A percentile compares a stretch with the other conserved stretches of the same genome.
Conservation (phyloP, 2,329 filamentous ascomycete genomes). For the Ophiostoma ips region DNA sequence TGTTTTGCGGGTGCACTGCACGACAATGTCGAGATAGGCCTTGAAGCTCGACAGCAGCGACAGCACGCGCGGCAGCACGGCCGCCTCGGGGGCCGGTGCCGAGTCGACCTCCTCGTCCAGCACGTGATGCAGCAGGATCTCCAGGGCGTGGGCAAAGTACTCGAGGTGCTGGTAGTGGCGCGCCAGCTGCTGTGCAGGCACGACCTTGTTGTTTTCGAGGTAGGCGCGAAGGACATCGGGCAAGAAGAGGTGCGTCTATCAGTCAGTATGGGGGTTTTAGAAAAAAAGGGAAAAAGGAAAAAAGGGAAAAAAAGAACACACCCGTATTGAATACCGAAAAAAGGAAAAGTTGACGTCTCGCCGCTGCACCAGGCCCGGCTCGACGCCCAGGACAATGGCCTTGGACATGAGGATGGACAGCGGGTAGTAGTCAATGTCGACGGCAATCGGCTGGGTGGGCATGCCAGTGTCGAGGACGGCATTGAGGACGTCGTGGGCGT, state of each 20-base stretch:
- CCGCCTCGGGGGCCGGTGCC: conserved; percentile 45
- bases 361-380: conserved; percentile 85
- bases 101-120: conserved; percentile 80
- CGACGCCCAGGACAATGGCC: conserved; percentile 78
- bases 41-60: conserved; percentile 58
- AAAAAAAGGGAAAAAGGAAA: not conserved
- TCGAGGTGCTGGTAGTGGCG: conserved; percentile 75
- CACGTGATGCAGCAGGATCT: conserved; percentile 83
- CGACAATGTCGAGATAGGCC: conserved; percentile 84
- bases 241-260: conserved; percentile 78
- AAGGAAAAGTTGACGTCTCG: conserved; percentile 85
- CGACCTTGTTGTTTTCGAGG: conserved; percentile 59
- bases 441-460: conserved; percentile 57
- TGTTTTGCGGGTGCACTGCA: conserved; percentile 94
- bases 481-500: conserved; percentile 70
- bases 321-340: conserved; percentile 75
- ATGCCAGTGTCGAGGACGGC: conserved; percentile 52
- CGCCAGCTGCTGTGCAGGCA: conserved; percentile 67
- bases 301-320: conserved; percentile 30
- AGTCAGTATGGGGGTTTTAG: not conserved
- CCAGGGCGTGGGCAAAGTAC: conserved; percentile 87
- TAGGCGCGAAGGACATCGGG: conserved; percentile 75
- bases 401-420: conserved; percentile 78
- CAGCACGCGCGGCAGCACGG: conserved; percentile 49
- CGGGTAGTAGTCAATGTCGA: conserved; percentile 91